Percentiles rank a stretch among this genome's conserved stretches.
Conservation (phyloP, 1,139 yeast genomes). For the Sugiyamaella novakii region DNA sequence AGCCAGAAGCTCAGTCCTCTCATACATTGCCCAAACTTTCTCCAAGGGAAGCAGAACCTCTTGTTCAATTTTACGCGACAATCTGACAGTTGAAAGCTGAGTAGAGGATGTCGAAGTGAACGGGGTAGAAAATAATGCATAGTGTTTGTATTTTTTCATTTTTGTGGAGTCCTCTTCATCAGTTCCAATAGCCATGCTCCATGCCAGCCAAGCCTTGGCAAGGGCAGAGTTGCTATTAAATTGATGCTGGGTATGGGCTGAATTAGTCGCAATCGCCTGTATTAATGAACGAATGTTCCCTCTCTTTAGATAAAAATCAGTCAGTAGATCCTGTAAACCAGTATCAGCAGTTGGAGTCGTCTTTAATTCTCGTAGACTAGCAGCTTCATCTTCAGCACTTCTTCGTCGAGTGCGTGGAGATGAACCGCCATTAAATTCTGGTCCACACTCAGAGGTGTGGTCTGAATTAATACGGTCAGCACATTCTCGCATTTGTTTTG, state of each 20-base stretch:
- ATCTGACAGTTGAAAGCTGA: conserved; percentile 30
- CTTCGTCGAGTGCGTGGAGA: not conserved
- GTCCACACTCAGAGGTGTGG: not conserved
- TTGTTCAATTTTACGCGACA: conserved; percentile 31
- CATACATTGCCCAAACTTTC: conserved; percentile 32
- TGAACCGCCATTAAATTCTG: not conserved
- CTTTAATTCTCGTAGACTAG: conserved; percentile 24
- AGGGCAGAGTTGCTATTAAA: conserved; percentile 32
- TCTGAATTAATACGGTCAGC: conserved; percentile 39
- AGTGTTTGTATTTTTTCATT: conserved; percentile 30
- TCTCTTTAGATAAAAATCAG: conserved; percentile 29
- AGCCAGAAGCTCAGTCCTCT: conserved; percentile 30
- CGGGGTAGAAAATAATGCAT: conserved; percentile 34
- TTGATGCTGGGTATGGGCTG: conserved; percentile 30
- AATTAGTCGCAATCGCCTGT: conserved; percentile 29
- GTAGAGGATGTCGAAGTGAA: conserved; percentile 33
- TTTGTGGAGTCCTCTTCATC: conserved; percentile 21
- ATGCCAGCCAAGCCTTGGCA: conserved; percentile 34
- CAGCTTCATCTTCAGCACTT: conserved; percentile 25
- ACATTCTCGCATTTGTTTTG: conserved; percentile 31
- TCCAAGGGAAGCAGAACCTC: conserved; percentile 35
- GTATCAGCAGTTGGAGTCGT: conserved; percentile 31
- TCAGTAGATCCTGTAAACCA: conserved; percentile 28
- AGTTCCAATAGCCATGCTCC: conserved; percentile 28
- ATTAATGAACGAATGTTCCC: conserved; percentile 29